phyloP scores from a whole-genome alignment of 2,329 filamentous ascomycete genomes.

The Aspergillus eucalypticola region DNA sequence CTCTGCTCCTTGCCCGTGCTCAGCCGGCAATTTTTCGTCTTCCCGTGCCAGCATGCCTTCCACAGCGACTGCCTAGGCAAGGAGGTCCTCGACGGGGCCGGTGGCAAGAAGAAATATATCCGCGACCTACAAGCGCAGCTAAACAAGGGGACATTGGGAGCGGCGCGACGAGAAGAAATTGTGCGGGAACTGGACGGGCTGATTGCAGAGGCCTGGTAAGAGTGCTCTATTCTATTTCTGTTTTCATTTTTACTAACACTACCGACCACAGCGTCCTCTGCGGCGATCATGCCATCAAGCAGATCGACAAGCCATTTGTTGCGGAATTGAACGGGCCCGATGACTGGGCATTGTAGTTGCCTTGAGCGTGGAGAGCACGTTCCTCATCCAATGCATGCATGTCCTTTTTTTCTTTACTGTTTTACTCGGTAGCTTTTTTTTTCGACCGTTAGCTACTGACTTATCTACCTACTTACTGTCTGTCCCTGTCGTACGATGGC shows the following conservation, averaged over 20 bases:
- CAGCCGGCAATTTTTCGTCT: conserved; percentile 94
- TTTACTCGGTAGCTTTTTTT: not conserved
- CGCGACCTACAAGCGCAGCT: conserved; percentile 82
- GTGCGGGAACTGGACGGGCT: conserved; percentile 88
- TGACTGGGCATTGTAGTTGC: conserved; percentile 71
- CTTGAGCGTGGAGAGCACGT: not conserved
- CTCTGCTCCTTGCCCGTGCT: conserved; percentile 82
- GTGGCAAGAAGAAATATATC: conserved; percentile 76
- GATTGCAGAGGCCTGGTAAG: conserved; percentile 84
- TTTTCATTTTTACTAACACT: conserved; percentile 21
- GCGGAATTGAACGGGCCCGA: conserved; percentile 68
- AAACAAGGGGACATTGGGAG: conserved; percentile 69
- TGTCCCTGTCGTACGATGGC: not conserved
- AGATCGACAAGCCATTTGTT: conserved; percentile 91
- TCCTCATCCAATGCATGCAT: not conserved
- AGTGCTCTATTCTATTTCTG: conserved; percentile 20
- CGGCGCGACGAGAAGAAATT: conserved; percentile 74
- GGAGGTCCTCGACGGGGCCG: conserved; percentile 79
- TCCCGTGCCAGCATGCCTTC: conserved; percentile 97
- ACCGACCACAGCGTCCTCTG: conserved; percentile 71
- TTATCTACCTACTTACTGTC: not conserved
- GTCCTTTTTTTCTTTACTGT: not conserved
- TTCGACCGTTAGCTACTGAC: not conserved
- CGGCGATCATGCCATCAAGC: conserved; percentile 90
- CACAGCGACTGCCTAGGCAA: conserved; percentile 91